Base-by-base conservation (phyloP, 805 yeast genomes). In the Danielia oregonensis region DNA sequence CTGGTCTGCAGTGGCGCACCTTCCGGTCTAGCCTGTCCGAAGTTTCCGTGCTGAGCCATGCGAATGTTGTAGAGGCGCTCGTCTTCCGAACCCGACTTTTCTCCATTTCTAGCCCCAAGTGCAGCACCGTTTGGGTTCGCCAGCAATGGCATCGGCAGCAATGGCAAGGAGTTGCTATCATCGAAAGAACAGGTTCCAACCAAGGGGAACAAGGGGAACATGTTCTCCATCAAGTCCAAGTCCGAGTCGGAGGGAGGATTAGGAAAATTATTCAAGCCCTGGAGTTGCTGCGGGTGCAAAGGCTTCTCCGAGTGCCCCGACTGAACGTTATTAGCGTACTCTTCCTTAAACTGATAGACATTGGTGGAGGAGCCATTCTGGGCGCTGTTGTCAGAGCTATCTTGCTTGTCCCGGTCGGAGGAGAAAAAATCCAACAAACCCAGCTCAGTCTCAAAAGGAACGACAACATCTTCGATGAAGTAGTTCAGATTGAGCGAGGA, bases 161-260 rank as follows among this genome's bases (percentile, higher is more conserved):
- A 48, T 5, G 70, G 70, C 30, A 57, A 52, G 24, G 60, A 50
- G 29, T 55, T 55, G 40, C 54, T 59, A 24, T 57, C 52, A 21
- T 65, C 68, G 37, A 67, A 65, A 23, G 65, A 58, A 28, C 49
- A 45, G 26, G 51, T 48, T 6, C 72, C 73, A 12, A 67, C 63
- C 36, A 67, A 49, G 3, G 73, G 71, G 30, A 66, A 66, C 15
- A 67, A 54, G 3, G 73, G 73, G 37, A 64, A 66, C 60, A 62
- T 60, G 31, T 53, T 52, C 31, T 61, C 65, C 35, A 57, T 55
- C 30, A 52, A 33, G 30, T 59, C 63, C 33, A 55, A 40, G 26
- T 52, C 56, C 2, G 49, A 42, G 19, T 50, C 51, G 4, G 46
- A 32, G 4, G 50, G 50, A 7, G 44, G 42, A 22, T 41, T 32